Conservation (phyloP, 495 filamentous ascomycete species). For the Pyronema domesticum region DNA sequence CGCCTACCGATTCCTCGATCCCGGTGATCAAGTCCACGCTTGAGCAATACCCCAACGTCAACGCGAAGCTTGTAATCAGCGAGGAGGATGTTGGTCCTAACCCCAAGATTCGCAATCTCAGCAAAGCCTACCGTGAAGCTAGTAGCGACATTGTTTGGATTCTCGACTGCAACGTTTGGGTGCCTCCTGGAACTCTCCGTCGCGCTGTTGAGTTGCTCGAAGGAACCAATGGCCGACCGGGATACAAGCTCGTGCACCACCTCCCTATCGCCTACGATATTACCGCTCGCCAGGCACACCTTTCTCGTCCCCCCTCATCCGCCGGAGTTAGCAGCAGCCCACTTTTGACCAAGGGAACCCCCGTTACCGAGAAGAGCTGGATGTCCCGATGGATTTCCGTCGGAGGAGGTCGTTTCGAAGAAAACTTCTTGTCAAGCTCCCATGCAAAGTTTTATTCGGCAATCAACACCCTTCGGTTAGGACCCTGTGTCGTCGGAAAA, state of each 20-base stretch:
- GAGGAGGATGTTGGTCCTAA: conserved; percentile 91
- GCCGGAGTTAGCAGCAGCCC: conserved; percentile 11
- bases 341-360: background rate
- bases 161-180: conserved; percentile 93
- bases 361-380: conserved; percentile 5
- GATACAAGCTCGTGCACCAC: conserved; percentile 92
- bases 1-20: conserved; percentile 59
- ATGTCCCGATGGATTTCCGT: conserved; percentile 19
- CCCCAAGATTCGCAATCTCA: conserved; percentile 96
- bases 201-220: conserved; percentile 76
- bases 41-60: conserved; percentile 49
- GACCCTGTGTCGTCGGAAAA: conserved; percentile 90
- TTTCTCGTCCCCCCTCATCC: conserved; percentile 6
- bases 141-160: conserved; percentile 88
- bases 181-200: conserved; percentile 55
- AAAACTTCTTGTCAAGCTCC: conserved; percentile 79
- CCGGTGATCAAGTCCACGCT: conserved; percentile 54
- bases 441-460: conserved; percentile 98
- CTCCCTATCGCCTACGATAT: conserved; percentile 67
- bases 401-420: conserved; percentile 74
- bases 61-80: conserved; percentile 65
- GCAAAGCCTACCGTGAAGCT: conserved; percentile 82
- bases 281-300: conserved; percentile 10
- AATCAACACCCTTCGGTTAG: conserved; percentile 81
- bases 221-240: conserved; percentile 39